Percentiles rank a stretch among this genome's conserved stretches.
Conservation (phyloP, 768 basidiomycete species). For the Megacollybia marginata region DNA sequence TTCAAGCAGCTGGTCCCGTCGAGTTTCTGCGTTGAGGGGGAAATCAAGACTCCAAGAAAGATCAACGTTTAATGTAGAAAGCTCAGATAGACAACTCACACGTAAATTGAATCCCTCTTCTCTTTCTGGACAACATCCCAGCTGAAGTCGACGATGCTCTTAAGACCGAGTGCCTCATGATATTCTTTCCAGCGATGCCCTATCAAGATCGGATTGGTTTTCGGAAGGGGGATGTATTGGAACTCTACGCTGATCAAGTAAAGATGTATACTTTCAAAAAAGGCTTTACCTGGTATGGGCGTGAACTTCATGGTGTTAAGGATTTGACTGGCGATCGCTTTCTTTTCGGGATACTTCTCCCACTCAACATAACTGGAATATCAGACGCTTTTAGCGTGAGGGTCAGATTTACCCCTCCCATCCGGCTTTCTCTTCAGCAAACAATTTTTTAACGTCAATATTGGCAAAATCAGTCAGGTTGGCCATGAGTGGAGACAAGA, state of each 20-base stretch:
- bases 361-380: constrained; percentile 39
- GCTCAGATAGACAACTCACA: constrained; percentile 10
- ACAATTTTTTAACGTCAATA: constrained; percentile 7
- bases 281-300: constrained; percentile 29
- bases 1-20: constrained; percentile 30
- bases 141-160: constrained; percentile 38
- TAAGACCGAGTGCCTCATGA: constrained; percentile 40
- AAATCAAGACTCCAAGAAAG: constrained; percentile 28
- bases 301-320: constrained; percentile 31
- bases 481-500: too few relatives aligned
- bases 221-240: constrained; percentile 39
- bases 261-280: neutral
- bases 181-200: constrained; percentile 49
- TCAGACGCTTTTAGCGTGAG: neutral
- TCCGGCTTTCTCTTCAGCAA: constrained; percentile 30
- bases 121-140: constrained; percentile 46
- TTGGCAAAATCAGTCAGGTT: neutral
- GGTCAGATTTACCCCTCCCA: constrained; percentile 27
- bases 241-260: constrained; percentile 26
- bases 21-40: constrained; percentile 51
- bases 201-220: constrained; percentile 42
- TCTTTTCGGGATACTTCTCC: constrained; percentile 39
- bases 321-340: constrained; percentile 30
- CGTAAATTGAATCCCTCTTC: constrained; percentile 42
- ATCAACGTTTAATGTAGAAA: neutral